Evolutionary conservation across 805 yeast genomes (phyloP).

Genomic region (Wickerhamiella musiphila): DNA sequence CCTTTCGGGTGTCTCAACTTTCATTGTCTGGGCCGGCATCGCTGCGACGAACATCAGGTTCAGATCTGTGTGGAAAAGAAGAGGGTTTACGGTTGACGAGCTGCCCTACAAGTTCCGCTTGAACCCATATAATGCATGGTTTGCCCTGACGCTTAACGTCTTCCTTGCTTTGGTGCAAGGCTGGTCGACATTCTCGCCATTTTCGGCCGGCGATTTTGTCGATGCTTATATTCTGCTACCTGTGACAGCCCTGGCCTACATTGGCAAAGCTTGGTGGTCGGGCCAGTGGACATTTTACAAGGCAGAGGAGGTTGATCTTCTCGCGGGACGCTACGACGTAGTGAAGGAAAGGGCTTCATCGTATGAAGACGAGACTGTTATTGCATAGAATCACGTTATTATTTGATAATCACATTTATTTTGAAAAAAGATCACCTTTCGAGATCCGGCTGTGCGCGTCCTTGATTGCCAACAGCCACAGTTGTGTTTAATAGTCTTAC

Average conservation of each 20-base stretch:
- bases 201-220: conserved; percentile 34
- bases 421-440: too few relatives aligned
- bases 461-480: too few relatives aligned
- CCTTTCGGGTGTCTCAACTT: conserved; percentile 48
- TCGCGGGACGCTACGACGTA: conserved; percentile 18
- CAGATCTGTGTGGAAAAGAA: conserved; percentile 29
- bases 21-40: conserved; percentile 49
- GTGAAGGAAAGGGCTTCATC: too few relatives aligned
- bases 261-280: conserved; percentile 22
- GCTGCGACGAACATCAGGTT: conserved; percentile 40
- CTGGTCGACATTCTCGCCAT: conserved; percentile 46
- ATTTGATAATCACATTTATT: too few relatives aligned
- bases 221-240: conserved; percentile 53
- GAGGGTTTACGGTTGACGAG: conserved; percentile 25
- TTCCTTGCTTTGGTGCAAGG: conserved; percentile 47
- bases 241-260: conserved; percentile 30
- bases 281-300: conserved; percentile 25
- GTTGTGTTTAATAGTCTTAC: too few relatives aligned
- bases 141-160: conserved; percentile 32
- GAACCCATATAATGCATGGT: conserved; percentile 34
- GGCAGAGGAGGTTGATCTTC: conserved; percentile 26
- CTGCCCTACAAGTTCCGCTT: conserved; percentile 36
- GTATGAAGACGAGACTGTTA: too few relatives aligned
- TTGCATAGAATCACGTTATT: too few relatives aligned
- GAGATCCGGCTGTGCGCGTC: too few relatives aligned